phyloP scores from a whole-genome alignment of 352 stramenopile genomes.

The Phytopythium litorale region DNA sequence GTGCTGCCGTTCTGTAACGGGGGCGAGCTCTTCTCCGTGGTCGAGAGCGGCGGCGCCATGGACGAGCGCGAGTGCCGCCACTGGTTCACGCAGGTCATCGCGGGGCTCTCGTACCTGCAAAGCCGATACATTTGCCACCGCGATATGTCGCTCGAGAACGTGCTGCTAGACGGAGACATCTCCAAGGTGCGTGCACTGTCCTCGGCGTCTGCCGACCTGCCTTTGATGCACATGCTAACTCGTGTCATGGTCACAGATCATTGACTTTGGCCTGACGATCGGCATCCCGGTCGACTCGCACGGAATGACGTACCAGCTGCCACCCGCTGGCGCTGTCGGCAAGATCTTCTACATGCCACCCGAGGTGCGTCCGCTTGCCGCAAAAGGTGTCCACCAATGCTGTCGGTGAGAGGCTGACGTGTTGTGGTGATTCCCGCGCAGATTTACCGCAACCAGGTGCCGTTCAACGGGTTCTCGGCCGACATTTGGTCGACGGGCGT shows the following conservation, averaged over 20 bases:
- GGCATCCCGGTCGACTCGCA: slow-evolving; percentile 79
- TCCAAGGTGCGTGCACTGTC: slow-evolving; percentile 50
- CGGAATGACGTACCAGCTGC: slow-evolving; percentile 84
- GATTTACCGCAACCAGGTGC: slow-evolving; percentile 88
- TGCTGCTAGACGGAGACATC: slow-evolving; percentile 76
- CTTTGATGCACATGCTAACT: not conserved
- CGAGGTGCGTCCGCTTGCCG: slow-evolving; percentile 36
- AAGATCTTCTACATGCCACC: slow-evolving; percentile 91
- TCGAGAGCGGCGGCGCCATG: slow-evolving; percentile 59
- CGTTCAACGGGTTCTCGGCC: slow-evolving; percentile 89
- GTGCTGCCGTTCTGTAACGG: slow-evolving; percentile 85
- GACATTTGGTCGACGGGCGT: slow-evolving; percentile 94
- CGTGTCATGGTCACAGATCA: slow-evolving; percentile 46
- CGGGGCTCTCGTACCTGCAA: slow-evolving; percentile 76
- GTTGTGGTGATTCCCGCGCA: slow-evolving; percentile 12
- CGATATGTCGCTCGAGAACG: slow-evolving; percentile 87
- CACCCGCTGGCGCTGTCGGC: slow-evolving; percentile 71
- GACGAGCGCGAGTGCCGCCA: slow-evolving; percentile 67
- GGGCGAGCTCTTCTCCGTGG: slow-evolving; percentile 79
- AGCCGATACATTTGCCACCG: slow-evolving; percentile 84
- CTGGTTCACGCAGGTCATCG: slow-evolving; percentile 83
- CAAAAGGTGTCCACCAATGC: not conserved
- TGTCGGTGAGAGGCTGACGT: not conserved
- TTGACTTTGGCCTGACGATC: slow-evolving; percentile 84
- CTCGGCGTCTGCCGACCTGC: not conserved